Conservation (phyloP, 768 basidiomycete genomes). For the Ramaria sp. region DNA sequence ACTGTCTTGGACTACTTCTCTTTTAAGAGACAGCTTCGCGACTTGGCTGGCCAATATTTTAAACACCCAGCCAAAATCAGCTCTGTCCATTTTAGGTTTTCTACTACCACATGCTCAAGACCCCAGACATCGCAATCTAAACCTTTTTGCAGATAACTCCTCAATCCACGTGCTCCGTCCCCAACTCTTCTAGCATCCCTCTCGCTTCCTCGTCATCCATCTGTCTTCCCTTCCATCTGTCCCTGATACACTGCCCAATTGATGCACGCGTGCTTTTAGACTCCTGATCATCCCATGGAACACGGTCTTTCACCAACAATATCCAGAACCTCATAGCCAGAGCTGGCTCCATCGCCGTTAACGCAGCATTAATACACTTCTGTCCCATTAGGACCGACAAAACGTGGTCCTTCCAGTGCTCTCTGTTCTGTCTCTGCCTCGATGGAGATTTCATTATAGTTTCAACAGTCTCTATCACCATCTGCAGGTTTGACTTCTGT, state of each 20-base stretch:
- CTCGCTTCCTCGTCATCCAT: slow-evolving; percentile 16
- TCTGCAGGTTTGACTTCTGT: slow-evolving; percentile 25
- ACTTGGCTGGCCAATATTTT: background rate
- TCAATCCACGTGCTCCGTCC: background rate
- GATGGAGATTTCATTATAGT: slow-evolving; percentile 21
- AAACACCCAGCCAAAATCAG: background rate
- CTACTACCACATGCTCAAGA: background rate
- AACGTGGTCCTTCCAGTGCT: slow-evolving; percentile 18
- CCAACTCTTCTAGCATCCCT: slow-evolving; percentile 24
- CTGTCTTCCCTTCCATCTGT: slow-evolving; percentile 18
- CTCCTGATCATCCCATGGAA: slow-evolving; percentile 37
- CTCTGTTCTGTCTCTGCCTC: background rate
- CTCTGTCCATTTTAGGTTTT: background rate
- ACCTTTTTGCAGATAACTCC: background rate
- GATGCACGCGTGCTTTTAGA: slow-evolving; percentile 31
- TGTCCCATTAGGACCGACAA: slow-evolving; percentile 39
- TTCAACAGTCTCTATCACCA: slow-evolving; percentile 32
- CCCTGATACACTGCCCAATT: slow-evolving; percentile 28
- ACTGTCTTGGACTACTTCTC: background rate
- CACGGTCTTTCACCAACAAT: slow-evolving; percentile 30
- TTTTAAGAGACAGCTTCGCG: background rate
- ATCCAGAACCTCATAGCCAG: slow-evolving; percentile 56
- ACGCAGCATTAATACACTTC: slow-evolving; percentile 37
- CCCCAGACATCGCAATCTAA: background rate
- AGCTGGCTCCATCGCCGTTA: slow-evolving; percentile 35